Evolutionary conservation across 2,329 filamentous ascomycete species (phyloP).

Genomic region (Nigrospora osmanthi): DNA sequence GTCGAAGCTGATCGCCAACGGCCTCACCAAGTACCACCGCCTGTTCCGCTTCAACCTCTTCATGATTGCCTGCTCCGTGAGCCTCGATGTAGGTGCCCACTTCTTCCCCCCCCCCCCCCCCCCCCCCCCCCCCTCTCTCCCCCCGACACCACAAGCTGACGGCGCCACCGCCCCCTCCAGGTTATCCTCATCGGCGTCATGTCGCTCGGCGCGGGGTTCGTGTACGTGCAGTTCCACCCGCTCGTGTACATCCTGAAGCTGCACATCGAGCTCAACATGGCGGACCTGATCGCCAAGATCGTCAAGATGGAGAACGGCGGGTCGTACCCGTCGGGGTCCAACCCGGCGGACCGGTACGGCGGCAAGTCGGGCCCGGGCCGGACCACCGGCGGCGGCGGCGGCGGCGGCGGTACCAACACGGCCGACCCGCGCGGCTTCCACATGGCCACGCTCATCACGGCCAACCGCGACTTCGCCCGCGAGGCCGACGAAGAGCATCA

Average conservation of each 20-base stretch:
- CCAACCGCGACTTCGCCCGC: background rate
- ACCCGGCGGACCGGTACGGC: background rate
- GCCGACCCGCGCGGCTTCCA: background rate
- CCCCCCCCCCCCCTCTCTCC: no score
- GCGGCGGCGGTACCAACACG: background rate
- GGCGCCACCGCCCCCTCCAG: constrained; percentile 3
- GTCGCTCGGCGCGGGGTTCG: constrained; percentile 31
- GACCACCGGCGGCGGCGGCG: background rate
- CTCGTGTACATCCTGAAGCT: constrained; percentile 27
- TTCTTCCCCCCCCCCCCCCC: background rate
- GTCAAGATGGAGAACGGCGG: constrained; percentile 1
- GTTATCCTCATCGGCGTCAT: constrained; percentile 31
- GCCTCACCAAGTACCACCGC: constrained; percentile 36
- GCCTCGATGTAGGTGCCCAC: constrained; percentile 26
- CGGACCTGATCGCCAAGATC: constrained; percentile 5
- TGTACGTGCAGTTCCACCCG: constrained; percentile 39
- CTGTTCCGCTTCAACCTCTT: constrained; percentile 35
- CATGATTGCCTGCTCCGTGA: constrained; percentile 33
- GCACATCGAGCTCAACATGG: constrained; percentile 8
- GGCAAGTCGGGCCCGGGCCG: background rate
- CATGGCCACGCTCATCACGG: constrained; percentile 1
- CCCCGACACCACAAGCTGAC: no score
- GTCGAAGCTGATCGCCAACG: constrained; percentile 33
- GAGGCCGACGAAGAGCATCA: background rate
- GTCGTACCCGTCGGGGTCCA: background rate